A percentile compares a stretch with the other conserved stretches of the same genome.
These are phyloP conservation scores for Heterobasidion annosum DNA, from an alignment of 1,284 basidiomycete species.

Conservation along the genomic window DNA sequence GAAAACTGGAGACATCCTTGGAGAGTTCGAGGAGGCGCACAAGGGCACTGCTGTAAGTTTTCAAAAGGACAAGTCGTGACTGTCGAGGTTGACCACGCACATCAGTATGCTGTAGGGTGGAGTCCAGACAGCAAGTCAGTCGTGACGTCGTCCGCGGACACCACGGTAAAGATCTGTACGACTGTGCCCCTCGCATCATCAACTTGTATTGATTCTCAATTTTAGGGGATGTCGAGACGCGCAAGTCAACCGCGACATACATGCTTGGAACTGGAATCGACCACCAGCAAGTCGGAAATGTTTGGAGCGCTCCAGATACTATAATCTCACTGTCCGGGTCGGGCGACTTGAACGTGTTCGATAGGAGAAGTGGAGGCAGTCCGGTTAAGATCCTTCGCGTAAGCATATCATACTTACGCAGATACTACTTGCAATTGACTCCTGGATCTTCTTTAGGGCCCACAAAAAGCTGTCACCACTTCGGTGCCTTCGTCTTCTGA, in stretches of 20 bases:
- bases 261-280: conserved; percentile 60
- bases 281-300: conserved; percentile 85
- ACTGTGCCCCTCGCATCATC: conserved; percentile 1
- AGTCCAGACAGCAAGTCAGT: conserved; percentile 66
- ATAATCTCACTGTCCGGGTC: conserved; percentile 83
- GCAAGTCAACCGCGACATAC: conserved; percentile 63
- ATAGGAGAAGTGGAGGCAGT: conserved; percentile 57
- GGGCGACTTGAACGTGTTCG: conserved; percentile 82
- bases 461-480: conserved; percentile 75
- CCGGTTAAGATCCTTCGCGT: conserved; percentile 58
- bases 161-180: conserved; percentile 82
- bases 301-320: conserved; percentile 65
- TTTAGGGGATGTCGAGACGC: conserved; percentile 73
- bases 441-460: conserved; percentile 37
- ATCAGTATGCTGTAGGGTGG: conserved; percentile 73
- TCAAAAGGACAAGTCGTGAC: neutral
- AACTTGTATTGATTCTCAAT: neutral
- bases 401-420: conserved; percentile 10
- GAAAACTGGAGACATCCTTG: conserved; percentile 74
- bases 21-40: conserved; percentile 61
- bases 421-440: neutral
- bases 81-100: neutral
- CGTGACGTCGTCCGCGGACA: conserved; percentile 82
- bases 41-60: conserved; percentile 68
- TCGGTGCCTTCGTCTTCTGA: conserved; percentile 34